Base-by-base conservation (phyloP, 2,329 filamentous ascomycete species). In the Periconia sp. region DNA sequence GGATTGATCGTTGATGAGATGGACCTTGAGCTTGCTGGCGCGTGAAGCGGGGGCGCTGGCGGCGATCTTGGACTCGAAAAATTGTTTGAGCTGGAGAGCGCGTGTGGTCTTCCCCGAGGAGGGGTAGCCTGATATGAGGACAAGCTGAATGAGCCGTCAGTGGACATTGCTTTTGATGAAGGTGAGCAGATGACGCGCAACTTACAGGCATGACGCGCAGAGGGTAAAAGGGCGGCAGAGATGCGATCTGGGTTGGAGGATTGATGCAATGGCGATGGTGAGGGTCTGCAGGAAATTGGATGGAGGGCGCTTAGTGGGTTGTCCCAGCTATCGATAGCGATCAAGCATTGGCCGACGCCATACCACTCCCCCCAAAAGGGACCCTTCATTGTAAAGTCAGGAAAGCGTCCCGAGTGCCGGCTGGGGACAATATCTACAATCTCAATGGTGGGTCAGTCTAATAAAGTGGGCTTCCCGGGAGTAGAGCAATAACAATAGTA, bases 1-100 rank as follows among this genome's bases (percentile, higher is more conserved):
- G 3, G 81, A 81, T 59, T 89, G 83, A 76, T 92, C 88, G 51
- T 87, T 89, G 65, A 93, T 84, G 60, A 90, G 83, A 69, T 91
- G 87, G 2, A 92, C 79, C 55, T 86, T 86, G 64, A 90, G 85
- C 53, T 73, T 74, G 53, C 69, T 70, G 53, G 76, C 70, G 71
- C 77, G 78, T 2, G 79, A 74, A 59, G 81, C 78, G 47, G 78
- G 7, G 3, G 6, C 19, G 14, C 30, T 71, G 44, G 66, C 61
- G 55, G 66, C 72, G 71, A 87, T 85, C 65, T 82, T 85, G 58
- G 81, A 74, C 46, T 80, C 70, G 67, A 92, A 84, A 74, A 86
- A 86, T 33, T 80, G 73, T 66, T 86, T 75, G 11, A 94, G 82
- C 72, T 93, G 85, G 42, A 75, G 69, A 57, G 82, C 80, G 65